Evolutionary conservation across 768 basidiomycete species (phyloP).

Genomic region (Fibroporia radiculosa): DNA sequence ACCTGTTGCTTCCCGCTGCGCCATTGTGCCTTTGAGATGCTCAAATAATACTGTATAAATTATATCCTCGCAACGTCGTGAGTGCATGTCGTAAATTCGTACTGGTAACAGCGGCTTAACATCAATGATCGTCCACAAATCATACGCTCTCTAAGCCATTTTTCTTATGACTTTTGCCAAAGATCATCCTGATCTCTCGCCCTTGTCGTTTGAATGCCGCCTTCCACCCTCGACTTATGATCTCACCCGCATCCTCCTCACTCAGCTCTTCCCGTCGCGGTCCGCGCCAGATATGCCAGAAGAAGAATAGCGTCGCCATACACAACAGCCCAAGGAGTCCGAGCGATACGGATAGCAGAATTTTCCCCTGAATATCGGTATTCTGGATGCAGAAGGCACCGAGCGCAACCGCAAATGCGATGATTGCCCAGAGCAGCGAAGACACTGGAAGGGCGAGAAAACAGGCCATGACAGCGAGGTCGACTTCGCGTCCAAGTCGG

Average conservation of each 20-base stretch:
- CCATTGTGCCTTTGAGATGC: too few relatives aligned
- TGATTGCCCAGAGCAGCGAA: conserved; percentile 18
- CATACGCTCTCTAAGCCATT: too few relatives aligned
- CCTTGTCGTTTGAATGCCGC: neutral
- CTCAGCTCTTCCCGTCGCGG: conserved; percentile 6
- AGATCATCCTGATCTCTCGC: neutral
- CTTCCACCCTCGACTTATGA: conserved; percentile 3
- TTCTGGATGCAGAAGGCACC: conserved; percentile 15
- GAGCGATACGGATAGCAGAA: conserved; percentile 12
- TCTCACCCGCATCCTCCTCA: neutral
- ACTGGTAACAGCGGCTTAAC: too few relatives aligned
- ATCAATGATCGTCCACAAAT: too few relatives aligned
- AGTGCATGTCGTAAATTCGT: too few relatives aligned
- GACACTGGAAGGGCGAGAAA: conserved; percentile 20
- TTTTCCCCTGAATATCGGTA: conserved; percentile 1
- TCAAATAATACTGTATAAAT: too few relatives aligned
- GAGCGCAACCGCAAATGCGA: conserved; percentile 17
- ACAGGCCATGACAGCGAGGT: conserved; percentile 17
- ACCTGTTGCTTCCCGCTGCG: too few relatives aligned
- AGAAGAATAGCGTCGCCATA: conserved; percentile 14
- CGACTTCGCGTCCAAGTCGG: conserved; percentile 5
- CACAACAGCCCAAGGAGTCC: conserved; percentile 8
- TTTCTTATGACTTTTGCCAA: too few relatives aligned
- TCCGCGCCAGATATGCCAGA: conserved; percentile 20
- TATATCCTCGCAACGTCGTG: too few relatives aligned